These are phyloP conservation scores for Phytophthora podocarpi DNA, from an alignment of 352 stramenopile genomes.

Conservation along the genomic window DNA sequence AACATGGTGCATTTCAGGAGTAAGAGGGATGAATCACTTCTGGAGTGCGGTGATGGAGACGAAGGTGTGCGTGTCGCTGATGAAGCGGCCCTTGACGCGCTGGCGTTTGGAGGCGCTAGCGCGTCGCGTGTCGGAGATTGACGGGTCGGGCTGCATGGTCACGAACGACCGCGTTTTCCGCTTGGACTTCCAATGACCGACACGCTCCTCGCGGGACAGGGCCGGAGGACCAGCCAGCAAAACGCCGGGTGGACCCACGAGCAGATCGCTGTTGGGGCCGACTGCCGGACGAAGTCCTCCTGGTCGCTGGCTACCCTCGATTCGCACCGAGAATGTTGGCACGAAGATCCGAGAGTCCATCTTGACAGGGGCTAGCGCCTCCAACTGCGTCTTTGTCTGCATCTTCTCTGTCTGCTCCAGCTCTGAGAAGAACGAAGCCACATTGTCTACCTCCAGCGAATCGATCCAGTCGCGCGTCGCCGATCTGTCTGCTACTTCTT, in stretches of 20 bases:
- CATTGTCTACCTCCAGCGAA: conserved; percentile 56
- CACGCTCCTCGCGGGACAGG: conserved; percentile 30
- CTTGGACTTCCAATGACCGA: conserved; percentile 47
- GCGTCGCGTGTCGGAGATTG: conserved; percentile 55
- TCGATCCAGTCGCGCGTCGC: conserved; percentile 51
- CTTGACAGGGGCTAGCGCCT: conserved; percentile 10
- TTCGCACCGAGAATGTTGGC: conserved; percentile 54
- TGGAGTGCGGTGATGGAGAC: conserved; percentile 73
- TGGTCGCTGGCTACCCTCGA: conserved; percentile 37
- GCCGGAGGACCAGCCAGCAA: conserved; percentile 42
- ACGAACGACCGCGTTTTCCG: conserved; percentile 37
- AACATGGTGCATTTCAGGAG: conserved; percentile 19
- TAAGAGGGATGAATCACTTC: conserved; percentile 26
- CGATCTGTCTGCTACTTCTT: conserved; percentile 12
- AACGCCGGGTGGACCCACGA: conserved; percentile 48
- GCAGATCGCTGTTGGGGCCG: conserved; percentile 28
- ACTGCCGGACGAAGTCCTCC: conserved; percentile 11
- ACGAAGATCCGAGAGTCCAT: conserved; percentile 64
- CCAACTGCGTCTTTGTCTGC: conserved; percentile 6
- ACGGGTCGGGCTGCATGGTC: conserved; percentile 26
- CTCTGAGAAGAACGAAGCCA: conserved; percentile 51
- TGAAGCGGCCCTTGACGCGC: conserved; percentile 70
- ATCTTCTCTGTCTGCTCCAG: conserved; percentile 33
- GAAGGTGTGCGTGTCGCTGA: conserved; percentile 55
- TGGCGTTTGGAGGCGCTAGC: conserved; percentile 67